These are phyloP conservation scores for Pseudocercospora macadamiae DNA, from an alignment of 2,329 filamentous ascomycete genomes.

Conservation along the genomic window DNA sequence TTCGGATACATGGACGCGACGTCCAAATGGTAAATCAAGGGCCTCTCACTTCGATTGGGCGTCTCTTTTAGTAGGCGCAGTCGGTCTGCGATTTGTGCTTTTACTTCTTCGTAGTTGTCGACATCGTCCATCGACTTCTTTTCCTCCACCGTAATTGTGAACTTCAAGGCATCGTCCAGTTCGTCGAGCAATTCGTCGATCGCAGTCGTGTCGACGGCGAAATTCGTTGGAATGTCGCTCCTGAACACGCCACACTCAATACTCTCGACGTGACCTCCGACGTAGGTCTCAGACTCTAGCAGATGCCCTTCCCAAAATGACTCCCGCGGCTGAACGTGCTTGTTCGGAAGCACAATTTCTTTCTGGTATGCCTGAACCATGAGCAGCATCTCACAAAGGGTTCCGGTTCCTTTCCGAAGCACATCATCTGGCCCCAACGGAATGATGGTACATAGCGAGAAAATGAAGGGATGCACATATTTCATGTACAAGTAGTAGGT, in stretches of 20 bases:
- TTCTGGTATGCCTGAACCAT: slow-evolving; percentile 98
- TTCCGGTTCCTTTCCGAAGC: slow-evolving; percentile 92
- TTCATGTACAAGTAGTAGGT: slow-evolving; percentile 99
- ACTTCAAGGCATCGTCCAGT: slow-evolving; percentile 84
- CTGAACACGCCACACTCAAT: slow-evolving; percentile 98
- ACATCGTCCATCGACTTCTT: slow-evolving; percentile 57
- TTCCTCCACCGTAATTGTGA: slow-evolving; percentile 65
- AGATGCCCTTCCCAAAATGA: slow-evolving; percentile 96
- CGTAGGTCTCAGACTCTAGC: slow-evolving; percentile 95
- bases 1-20: slow-evolving; percentile 99
- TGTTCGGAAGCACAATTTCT: slow-evolving; percentile 91
- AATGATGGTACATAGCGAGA: slow-evolving; percentile 95
- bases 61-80: slow-evolving; percentile 75
- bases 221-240: slow-evolving; percentile 92
- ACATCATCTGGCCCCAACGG: slow-evolving; percentile 92
- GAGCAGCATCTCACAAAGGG: slow-evolving; percentile 97
- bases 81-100: slow-evolving; percentile 73
- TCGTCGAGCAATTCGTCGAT: slow-evolving; percentile 87
- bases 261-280: slow-evolving; percentile 97
- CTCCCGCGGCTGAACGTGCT: slow-evolving; percentile 88
- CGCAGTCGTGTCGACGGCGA: slow-evolving; percentile 83
- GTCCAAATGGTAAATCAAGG: slow-evolving; percentile 95
- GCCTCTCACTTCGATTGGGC: slow-evolving; percentile 81
- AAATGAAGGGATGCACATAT: slow-evolving; percentile 99
- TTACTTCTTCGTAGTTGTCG: slow-evolving; percentile 64